Evolutionary conservation across 495 filamentous ascomycete species (phyloP), one percentile per base, ranked within the genome.

Genomic region (Durotheca rogersii): DNA sequence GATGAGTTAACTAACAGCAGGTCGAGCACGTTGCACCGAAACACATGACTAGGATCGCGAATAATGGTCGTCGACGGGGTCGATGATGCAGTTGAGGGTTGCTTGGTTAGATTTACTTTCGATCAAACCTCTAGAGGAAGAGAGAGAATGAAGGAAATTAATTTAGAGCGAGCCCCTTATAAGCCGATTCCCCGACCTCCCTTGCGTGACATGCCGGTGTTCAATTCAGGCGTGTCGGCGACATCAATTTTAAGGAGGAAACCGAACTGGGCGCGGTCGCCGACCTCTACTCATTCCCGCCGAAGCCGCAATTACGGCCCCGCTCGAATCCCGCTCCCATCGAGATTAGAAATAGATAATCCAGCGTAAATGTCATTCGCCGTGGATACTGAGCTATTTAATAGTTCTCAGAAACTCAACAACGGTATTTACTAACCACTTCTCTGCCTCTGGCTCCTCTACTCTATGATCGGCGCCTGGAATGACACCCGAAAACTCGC

Each of bases 391-490:
- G 4, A 9, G 23, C 41, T 50, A 62, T 17, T 62, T 47, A 12
- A 72, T 47, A 29, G 40, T 60, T 27, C 46, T 51, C 34, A 77
- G 31, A 51, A 77, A 77, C 41, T 57, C 41, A 12, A 50, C 49
- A 11, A 75, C 69, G 18, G 65, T 62, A 4, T 67, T 60, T 7
- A 58, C 64, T 15, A 77, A 61, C 68, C 66, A 74, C 34, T 54
- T 33, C 49, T 68, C 61, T 18, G 69, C 65, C 21, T 57, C 52
- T 0, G 47, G 51, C 34, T 69, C 53, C 14, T 70, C 67, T 21
- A 75, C 72, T 20, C 60, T 60, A 33, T 77, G 74, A 11, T 63
- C 61, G 2, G 74, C 72, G 9, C 65, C 71, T 0, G 72, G 74
- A 46, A 77, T 74, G 4, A 64, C 46, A 9, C 67, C 69, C 10